Percentiles rank a stretch among this genome's conserved stretches.
Conservation (phyloP, 306 rosid species). For the Astragalus glycyphyllos region DNA sequence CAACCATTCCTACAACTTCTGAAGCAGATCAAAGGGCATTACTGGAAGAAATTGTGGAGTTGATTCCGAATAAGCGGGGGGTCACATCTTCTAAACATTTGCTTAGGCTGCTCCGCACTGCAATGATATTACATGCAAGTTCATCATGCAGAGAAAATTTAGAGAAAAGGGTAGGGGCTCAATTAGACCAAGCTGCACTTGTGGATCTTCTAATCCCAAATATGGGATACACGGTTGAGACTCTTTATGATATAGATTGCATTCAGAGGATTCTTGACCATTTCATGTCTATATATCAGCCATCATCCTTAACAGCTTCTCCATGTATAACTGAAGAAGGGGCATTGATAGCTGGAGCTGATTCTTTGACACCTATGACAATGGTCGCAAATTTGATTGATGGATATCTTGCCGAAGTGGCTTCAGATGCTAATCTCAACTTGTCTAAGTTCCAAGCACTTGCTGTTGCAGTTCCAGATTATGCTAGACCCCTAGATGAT, state of each 20-base stretch:
- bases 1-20: slow-evolving; percentile 60
- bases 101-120: slow-evolving; percentile 72
- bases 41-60: slow-evolving; percentile 74
- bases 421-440: slow-evolving; percentile 80
- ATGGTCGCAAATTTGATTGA: slow-evolving; percentile 81
- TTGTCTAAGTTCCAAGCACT: slow-evolving; percentile 77
- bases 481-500: slow-evolving; percentile 78
- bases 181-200: slow-evolving; percentile 74
- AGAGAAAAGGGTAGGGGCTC: slow-evolving; percentile 82
- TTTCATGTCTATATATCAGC: slow-evolving; percentile 68
- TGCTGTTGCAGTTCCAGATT: slow-evolving; percentile 80
- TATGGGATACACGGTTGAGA: slow-evolving; percentile 76
- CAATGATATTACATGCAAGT: slow-evolving; percentile 80
- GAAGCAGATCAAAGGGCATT: slow-evolving; percentile 82
- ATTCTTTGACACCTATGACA: slow-evolving; percentile 68
- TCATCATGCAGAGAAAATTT: slow-evolving; percentile 71
- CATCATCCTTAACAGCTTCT: slow-evolving; percentile 56
- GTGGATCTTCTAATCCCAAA: slow-evolving; percentile 84
- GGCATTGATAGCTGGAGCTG: slow-evolving; percentile 54
- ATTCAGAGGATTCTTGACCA: slow-evolving; percentile 81
- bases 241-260: slow-evolving; percentile 82
- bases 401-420: slow-evolving; percentile 87
- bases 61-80: slow-evolving; percentile 72
- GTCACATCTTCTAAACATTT: slow-evolving; percentile 70
- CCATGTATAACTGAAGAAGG: slow-evolving; percentile 70